These are phyloP conservation scores for Yarrowia sp. DNA, from an alignment of 805 yeast genomes.

Conservation along the genomic window DNA sequence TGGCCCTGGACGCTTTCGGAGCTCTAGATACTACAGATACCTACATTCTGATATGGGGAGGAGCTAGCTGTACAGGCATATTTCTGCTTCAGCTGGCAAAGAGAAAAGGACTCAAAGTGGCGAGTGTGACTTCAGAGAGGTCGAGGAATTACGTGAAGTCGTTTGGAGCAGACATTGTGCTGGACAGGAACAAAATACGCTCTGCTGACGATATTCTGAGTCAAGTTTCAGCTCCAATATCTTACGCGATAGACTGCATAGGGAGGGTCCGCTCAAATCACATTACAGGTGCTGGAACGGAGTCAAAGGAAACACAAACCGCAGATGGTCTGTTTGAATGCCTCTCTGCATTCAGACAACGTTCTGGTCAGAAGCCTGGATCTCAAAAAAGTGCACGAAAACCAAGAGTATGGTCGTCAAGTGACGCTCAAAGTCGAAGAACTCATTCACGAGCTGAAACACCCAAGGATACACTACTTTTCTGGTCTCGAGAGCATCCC, in stretches of 20 bases:
- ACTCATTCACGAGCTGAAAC: background rate
- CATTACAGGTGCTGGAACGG: background rate
- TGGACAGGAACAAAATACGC: background rate
- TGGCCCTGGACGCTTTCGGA: background rate
- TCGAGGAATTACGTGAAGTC: background rate
- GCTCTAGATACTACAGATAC: background rate
- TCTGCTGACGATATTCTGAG: background rate
- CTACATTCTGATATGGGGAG: slow-evolving; percentile 4
- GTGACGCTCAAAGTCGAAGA: background rate
- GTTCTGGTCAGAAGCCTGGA: background rate
- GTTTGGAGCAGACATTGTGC: slow-evolving; percentile 13
- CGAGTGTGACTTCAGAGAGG: background rate
- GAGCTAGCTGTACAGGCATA: slow-evolving; percentile 4
- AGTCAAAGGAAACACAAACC: background rate
- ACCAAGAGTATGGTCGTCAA: background rate
- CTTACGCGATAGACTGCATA: background rate
- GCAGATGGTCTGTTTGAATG: background rate
- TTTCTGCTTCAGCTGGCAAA: slow-evolving; percentile 10
- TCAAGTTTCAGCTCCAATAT: background rate
- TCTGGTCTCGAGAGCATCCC: background rate
- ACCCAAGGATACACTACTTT: background rate
- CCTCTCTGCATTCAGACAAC: background rate
- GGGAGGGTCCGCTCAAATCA: background rate
- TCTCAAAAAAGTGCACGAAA: background rate
- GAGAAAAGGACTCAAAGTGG: background rate